Base-by-base conservation (phyloP, 2,329 filamentous ascomycete species). In the Dendryphion nanum region DNA sequence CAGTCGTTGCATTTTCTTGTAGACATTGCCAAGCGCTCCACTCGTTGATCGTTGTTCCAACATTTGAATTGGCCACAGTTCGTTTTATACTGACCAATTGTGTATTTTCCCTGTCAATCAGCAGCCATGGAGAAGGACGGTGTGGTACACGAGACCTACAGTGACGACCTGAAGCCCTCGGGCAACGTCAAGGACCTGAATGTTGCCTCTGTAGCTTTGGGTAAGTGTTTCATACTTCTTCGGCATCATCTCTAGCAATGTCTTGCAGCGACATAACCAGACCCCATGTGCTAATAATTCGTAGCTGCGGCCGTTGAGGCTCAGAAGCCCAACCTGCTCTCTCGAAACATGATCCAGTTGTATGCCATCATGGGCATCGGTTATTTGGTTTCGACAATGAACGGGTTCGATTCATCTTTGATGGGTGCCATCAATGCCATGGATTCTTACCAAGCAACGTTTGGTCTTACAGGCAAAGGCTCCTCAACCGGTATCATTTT, bases 401-500 rank as follows among this genome's bases (percentile, higher is more conserved):
- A 63, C 44, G 59, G 58, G 5, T 63, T 61, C 41, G 64, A 68
- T 33, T 59, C 53, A 4, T 63, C 58, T 6, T 51, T 68, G 19
- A 68, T 68, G 65, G 68, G 68, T n/a, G 67, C 71, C 4, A 76
- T 79, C 43, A 77, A 78, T 42, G 73, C 73, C 32, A 77, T 78
- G 69, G 34, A 64, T 0, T 57, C 68, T 1, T 79, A 77, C 48
- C 75, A 76, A 38, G 42, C 59, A 0, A 74, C 70, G 4, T 79
- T 78, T 39, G 68, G 59, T 0, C 56, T 78, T n/a, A 59, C 59
- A 16, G 72, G 72, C 8, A 67, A 63, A 7, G 75, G 73, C 5
- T 70, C 71, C 19, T 69, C 65, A 30, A 72, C 73, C 0, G 74
- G 74, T 26, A 73, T 75, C 42, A 70, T 75, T 34, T 62, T 64